Evolutionary conservation across 176 grass and related monocot genomes (phyloP).

Genomic region (Chrysopogon serrulatus): DNA sequence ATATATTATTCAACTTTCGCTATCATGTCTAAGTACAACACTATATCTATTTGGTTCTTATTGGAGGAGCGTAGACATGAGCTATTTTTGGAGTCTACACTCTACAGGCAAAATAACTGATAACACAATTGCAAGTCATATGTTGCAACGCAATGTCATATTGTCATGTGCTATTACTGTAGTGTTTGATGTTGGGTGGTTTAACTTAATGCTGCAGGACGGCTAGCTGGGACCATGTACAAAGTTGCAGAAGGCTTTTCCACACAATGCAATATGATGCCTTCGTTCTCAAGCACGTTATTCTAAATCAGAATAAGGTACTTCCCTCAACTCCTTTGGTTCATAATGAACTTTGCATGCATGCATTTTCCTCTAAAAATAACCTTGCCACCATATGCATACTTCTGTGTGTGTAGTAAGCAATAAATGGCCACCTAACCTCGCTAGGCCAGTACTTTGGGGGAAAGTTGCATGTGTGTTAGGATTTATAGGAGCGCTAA

Average conservation of each 20-base stretch:
- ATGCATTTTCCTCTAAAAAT: not conserved
- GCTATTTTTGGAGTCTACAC: not conserved
- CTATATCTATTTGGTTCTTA: not conserved
- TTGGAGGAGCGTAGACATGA: not conserved
- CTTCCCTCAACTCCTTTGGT: not conserved
- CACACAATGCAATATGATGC: constrained; percentile 2
- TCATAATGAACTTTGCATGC: not conserved
- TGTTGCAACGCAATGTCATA: not conserved
- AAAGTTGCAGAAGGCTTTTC: constrained; percentile 12
- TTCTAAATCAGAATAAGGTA: constrained; percentile 12
- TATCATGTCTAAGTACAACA: not conserved
- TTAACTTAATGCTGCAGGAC: not conserved
- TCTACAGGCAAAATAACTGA: not conserved
- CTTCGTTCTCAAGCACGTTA: constrained; percentile 16
- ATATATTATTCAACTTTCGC: not conserved
- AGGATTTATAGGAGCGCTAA: too few species aligned
- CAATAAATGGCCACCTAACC: not conserved
- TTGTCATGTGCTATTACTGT: too few species aligned
- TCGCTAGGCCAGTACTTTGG: not conserved
- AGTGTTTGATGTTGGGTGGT: not conserved
- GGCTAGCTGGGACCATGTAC: not conserved
- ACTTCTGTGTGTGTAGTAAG: not conserved
- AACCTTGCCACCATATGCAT: not conserved
- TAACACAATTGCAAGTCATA: not conserved
- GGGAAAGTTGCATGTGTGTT: too few species aligned